phyloP scores from a whole-genome alignment of 192 early-diverging fungal species.

The Kappamyces sp. region DNA sequence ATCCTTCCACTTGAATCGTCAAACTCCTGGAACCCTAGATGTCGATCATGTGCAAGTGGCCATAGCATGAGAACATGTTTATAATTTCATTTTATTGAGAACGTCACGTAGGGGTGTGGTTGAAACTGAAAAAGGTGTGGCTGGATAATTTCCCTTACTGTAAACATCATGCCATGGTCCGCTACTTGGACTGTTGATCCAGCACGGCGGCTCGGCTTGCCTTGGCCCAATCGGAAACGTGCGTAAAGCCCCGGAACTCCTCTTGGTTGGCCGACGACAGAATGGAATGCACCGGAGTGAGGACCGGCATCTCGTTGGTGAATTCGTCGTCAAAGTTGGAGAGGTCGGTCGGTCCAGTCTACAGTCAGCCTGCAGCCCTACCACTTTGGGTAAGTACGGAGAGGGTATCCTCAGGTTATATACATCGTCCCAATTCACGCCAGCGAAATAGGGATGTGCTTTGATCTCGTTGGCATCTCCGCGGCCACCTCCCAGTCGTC shows the following conservation, averaged over 20 bases:
- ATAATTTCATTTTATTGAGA: no score
- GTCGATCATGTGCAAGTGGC: no score
- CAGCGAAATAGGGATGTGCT: slow-evolving; percentile 87
- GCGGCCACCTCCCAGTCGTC: slow-evolving; percentile 76
- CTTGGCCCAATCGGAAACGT: slow-evolving; percentile 74
- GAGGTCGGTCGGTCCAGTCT: slow-evolving; percentile 70
- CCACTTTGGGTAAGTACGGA: slow-evolving; percentile 87
- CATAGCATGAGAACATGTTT: no score
- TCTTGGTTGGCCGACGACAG: slow-evolving; percentile 79
- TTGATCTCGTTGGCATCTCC: slow-evolving; percentile 91
- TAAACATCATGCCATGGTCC: no score
- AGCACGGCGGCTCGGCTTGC: slow-evolving; percentile 1
- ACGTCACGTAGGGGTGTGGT: no score
- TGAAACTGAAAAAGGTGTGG: no score
- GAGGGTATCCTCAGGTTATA: slow-evolving; percentile 79
- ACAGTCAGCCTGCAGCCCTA: slow-evolving; percentile 27
- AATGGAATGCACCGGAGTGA: slow-evolving; percentile 86
- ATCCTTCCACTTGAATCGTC: no score
- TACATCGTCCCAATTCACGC: slow-evolving; percentile 95
- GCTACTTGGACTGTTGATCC: no score
- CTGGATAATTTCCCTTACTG: no score
- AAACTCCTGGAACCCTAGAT: no score
- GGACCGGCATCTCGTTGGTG: slow-evolving; percentile 84
- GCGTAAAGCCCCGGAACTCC: slow-evolving; percentile 90
- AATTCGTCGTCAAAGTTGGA: slow-evolving; percentile 99